Conservation (phyloP, 768 basidiomycete genomes). For the Ramaria rubella region DNA sequence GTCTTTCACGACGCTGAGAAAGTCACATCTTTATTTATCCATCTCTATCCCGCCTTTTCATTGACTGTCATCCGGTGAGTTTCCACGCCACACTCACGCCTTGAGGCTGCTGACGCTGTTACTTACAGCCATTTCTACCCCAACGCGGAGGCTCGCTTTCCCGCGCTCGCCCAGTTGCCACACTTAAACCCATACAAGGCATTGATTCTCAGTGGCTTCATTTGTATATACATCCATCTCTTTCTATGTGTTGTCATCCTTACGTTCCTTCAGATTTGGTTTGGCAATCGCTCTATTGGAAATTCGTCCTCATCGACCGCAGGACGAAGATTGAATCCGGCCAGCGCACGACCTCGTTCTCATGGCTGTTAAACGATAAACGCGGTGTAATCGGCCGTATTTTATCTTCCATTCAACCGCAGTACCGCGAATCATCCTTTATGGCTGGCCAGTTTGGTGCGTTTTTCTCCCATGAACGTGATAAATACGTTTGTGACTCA, state of each 20-base stretch:
- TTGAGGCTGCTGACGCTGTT: not conserved
- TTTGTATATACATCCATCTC: constrained; percentile 64
- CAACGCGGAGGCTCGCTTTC: constrained; percentile 72
- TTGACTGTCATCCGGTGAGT: constrained; percentile 85
- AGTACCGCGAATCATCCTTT: constrained; percentile 64
- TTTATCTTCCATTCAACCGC: constrained; percentile 51
- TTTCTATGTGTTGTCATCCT: not conserved
- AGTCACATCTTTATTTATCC: constrained; percentile 91
- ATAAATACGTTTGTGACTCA: not conserved
- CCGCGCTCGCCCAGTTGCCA: constrained; percentile 67
- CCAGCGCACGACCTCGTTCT: constrained; percentile 84
- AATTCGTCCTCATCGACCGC: constrained; percentile 87
- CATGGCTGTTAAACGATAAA: constrained; percentile 83
- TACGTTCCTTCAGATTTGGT: constrained; percentile 56
- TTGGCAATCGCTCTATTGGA: constrained; percentile 95
- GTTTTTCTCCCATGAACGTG: constrained; percentile 20
- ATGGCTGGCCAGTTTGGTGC: constrained; percentile 79
- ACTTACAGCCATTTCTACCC: constrained; percentile 78
- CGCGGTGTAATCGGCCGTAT: constrained; percentile 72
- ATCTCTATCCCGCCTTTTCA: constrained; percentile 86
- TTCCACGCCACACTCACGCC: not conserved
- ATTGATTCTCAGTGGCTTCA: constrained; percentile 69
- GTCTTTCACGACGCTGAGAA: constrained; percentile 98
- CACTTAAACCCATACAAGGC: constrained; percentile 65
- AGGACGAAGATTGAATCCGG: constrained; percentile 88